A percentile compares a stretch with the other conserved stretches of the same genome.
Evolutionary conservation across 495 filamentous ascomycete genomes (phyloP).

Genomic region (Penicillium turbatum): DNA sequence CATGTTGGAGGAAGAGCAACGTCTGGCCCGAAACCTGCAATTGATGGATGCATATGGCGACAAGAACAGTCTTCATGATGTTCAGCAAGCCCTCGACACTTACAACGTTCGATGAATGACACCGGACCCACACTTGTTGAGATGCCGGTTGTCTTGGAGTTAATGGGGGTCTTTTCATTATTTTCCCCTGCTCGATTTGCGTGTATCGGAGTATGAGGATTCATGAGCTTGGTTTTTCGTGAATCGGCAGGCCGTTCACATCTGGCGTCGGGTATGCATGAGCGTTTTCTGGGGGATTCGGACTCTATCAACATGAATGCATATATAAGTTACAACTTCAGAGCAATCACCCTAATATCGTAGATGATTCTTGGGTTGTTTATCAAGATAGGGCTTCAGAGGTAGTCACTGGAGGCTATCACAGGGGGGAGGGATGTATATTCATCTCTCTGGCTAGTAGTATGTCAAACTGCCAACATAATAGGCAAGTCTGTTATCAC

Average conservation of each 20-base stretch:
- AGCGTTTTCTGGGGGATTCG: neutral
- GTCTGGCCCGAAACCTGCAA: slow-evolving; percentile 31
- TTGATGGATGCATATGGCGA: slow-evolving; percentile 58
- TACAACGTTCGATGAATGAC: slow-evolving; percentile 26
- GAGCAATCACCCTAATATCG: too few species aligned
- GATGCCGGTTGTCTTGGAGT: slow-evolving; percentile 4
- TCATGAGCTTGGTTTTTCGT: neutral
- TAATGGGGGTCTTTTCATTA: neutral
- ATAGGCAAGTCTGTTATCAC: too few species aligned
- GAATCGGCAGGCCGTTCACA: neutral
- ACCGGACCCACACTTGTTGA: neutral
- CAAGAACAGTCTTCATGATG: slow-evolving; percentile 50
- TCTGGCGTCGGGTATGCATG: neutral
- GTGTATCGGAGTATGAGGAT: neutral
- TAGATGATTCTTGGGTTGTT: too few species aligned
- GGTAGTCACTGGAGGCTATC: too few species aligned
- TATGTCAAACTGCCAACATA: too few species aligned
- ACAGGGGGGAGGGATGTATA: too few species aligned
- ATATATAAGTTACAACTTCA: too few species aligned
- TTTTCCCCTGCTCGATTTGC: neutral
- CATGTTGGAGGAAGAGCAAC: slow-evolving; percentile 31
- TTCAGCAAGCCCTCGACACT: slow-evolving; percentile 54
- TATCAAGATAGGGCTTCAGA: too few species aligned
- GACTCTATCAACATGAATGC: too few species aligned
- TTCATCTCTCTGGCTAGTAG: too few species aligned